phyloP scores from a whole-genome alignment of 805 yeast species.

The Metschnikowia baotianmanensis region DNA sequence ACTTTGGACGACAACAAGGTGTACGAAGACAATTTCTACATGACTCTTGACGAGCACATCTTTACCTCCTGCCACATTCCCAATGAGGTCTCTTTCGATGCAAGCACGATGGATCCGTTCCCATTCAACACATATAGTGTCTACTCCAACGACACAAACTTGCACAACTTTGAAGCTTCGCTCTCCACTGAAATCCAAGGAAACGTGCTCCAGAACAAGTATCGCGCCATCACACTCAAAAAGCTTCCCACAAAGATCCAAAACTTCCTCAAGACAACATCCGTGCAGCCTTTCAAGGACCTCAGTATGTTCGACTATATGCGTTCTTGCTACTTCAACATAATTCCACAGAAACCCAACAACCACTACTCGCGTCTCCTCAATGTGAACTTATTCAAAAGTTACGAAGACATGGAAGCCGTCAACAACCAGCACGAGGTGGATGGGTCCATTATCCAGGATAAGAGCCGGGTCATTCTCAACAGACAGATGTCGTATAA shows the following conservation, averaged over 20 bases:
- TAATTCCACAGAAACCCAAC: conserved; percentile 30
- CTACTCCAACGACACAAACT: conserved; percentile 39
- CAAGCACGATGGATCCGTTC: conserved; percentile 26
- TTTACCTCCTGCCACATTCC: conserved; percentile 29
- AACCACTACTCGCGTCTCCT: conserved; percentile 39
- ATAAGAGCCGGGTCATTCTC: conserved; percentile 16
- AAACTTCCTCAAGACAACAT: conserved; percentile 29
- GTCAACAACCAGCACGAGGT: conserved; percentile 28
- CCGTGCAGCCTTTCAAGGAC: conserved; percentile 34
- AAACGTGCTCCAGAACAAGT: conserved; percentile 22
- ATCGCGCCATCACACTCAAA: conserved; percentile 22
- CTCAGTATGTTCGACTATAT: conserved; percentile 37
- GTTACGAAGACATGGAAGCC: conserved; percentile 33
- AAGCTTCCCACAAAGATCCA: conserved; percentile 37
- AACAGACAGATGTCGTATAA: conserved; percentile 20
- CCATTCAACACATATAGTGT: conserved; percentile 34
- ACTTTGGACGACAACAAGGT: conserved; percentile 16
- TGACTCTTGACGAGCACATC: conserved; percentile 33
- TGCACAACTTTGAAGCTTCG: conserved; percentile 32
- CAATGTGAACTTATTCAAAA: conserved; percentile 36
- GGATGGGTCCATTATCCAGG: conserved; percentile 24
- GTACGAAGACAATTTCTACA: conserved; percentile 33
- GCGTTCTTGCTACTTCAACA: conserved; percentile 39
- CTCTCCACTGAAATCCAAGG: conserved; percentile 29
- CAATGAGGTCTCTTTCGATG: conserved; percentile 17